A percentile compares a stretch with the other conserved stretches of the same genome.
Evolutionary conservation across 2,329 filamentous ascomycete species (phyloP).

Genomic region (Ophiostoma novo-ulmi): DNA sequence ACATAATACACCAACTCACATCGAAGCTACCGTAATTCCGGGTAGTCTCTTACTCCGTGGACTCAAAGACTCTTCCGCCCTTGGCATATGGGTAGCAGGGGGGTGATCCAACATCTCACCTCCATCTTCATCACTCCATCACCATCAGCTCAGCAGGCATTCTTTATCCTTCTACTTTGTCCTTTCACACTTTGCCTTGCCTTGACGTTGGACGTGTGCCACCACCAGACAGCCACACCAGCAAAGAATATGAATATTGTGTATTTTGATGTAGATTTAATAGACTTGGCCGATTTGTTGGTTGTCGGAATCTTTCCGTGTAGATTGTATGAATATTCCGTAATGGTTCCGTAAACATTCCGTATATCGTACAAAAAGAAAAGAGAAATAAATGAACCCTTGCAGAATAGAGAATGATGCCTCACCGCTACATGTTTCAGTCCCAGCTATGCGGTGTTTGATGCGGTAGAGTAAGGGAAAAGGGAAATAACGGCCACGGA

Average conservation of each 20-base stretch:
- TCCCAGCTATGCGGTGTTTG: not conserved
- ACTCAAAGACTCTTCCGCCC: not conserved
- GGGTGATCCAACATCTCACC: not conserved
- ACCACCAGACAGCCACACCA: not conserved
- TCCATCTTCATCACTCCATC: not conserved
- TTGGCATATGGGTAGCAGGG: not conserved
- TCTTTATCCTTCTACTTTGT: not conserved
- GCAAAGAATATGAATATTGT: no score
- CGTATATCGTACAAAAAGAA: no score
- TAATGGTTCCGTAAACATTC: no score
- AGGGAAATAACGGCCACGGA: not conserved
- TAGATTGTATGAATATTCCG: no score
- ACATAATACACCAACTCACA: no score
- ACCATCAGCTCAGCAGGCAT: no score
- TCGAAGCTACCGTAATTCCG: no score
- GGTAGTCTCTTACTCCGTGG: no score
- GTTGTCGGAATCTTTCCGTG: no score
- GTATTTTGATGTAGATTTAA: not conserved
- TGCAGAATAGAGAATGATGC: not conserved
- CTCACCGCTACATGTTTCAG: slow-evolving; percentile 13
- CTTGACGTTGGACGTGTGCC: not conserved
- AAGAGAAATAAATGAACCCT: not conserved
- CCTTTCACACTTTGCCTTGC: not conserved
- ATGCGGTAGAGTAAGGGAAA: no score
- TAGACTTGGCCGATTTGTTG: no score